Evolutionary conservation across 257 asterid genomes (phyloP).

Genomic region (Asclepias syriaca): DNA sequence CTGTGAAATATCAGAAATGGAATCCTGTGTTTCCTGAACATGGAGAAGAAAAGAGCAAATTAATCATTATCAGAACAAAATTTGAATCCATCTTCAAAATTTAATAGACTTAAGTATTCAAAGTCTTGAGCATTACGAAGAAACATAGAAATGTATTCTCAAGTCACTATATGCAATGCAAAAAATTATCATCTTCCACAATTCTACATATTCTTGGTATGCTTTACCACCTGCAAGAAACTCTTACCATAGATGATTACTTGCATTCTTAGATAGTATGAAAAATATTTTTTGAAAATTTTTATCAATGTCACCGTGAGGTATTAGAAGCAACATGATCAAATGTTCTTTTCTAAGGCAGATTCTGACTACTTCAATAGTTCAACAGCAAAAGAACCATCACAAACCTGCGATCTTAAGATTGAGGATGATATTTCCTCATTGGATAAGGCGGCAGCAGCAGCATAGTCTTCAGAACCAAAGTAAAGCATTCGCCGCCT

Average conservation of each 20-base stretch:
- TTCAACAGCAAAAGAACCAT: neutral
- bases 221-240: neutral
- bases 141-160: neutral
- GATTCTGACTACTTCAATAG: too few species aligned
- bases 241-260: neutral
- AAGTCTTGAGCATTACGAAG: neutral
- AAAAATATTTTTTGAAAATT: neutral
- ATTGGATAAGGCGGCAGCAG: slow-evolving; percentile 36
- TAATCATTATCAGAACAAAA: neutral
- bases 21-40: slow-evolving; percentile 31
- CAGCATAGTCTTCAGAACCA: slow-evolving; percentile 49
- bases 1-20: slow-evolving; percentile 29
- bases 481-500: slow-evolving; percentile 86
- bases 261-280: neutral
- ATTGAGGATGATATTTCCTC: slow-evolving; percentile 41
- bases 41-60: neutral
- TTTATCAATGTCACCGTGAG: neutral
- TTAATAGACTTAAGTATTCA: neutral
- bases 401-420: slow-evolving; percentile 63
- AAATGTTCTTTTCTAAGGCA: neutral
- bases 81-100: neutral
- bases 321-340: neutral
- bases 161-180: neutral
- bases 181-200: neutral
- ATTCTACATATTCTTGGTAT: neutral